phyloP scores from a whole-genome alignment of 2,329 filamentous ascomycete species.

The Cladorrhinum sp. region DNA sequence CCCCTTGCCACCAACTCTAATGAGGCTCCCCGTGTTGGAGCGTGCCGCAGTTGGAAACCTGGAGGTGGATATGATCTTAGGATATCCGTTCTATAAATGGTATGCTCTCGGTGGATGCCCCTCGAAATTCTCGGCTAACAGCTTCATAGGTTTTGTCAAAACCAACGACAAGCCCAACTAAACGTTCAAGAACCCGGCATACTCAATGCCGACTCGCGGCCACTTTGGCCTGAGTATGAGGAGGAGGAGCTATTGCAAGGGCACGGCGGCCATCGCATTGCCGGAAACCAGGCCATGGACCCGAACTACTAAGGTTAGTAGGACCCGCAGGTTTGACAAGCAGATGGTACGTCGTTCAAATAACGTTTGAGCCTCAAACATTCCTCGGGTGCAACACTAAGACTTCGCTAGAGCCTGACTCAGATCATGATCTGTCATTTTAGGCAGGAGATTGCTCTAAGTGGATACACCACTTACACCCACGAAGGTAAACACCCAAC shows the following conservation, averaged over 20 bases:
- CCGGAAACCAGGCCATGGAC: neutral
- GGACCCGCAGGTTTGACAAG: too few relatives aligned
- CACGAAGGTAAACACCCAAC: neutral
- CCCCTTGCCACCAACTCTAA: neutral
- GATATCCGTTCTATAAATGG: neutral
- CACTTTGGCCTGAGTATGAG: neutral
- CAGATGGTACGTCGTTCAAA: slow-evolving; percentile 4
- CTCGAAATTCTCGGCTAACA: neutral
- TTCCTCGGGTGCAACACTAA: slow-evolving; percentile 4
- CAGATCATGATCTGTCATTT: neutral
- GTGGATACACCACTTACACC: neutral
- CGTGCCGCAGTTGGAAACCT: neutral
- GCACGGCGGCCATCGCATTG: neutral
- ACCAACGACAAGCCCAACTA: neutral
- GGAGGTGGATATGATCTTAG: slow-evolving; percentile 1
- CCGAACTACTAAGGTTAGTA: neutral
- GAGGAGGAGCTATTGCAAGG: neutral
- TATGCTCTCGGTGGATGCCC: neutral
- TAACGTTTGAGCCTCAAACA: neutral
- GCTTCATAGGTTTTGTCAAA: neutral
- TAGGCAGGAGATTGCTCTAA: neutral
- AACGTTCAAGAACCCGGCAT: neutral
- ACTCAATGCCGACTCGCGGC: neutral
- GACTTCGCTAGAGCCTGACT: neutral
- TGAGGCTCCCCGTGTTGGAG: neutral